phyloP scores from a whole-genome alignment of 169 alveolate species.

The Babesia sp. region DNA sequence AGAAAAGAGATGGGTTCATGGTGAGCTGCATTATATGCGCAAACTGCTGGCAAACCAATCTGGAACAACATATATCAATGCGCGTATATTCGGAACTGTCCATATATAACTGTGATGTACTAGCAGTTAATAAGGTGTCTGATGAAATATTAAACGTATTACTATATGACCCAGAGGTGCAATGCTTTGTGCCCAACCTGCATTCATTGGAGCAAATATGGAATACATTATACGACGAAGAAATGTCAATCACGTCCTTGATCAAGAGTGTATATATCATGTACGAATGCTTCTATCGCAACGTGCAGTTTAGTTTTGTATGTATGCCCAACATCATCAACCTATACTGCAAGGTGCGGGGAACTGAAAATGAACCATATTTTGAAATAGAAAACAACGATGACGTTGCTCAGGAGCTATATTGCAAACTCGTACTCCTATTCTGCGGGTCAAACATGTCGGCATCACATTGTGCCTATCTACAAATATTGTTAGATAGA shows the following conservation, averaged over 20 bases:
- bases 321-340: conserved; percentile 18
- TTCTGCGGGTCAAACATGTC: conserved; percentile 35
- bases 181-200: conserved; percentile 52
- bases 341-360: not conserved
- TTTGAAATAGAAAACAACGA: not conserved
- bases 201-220: conserved; percentile 25
- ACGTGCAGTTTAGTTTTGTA: conserved; percentile 34
- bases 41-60: conserved; percentile 38
- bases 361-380: not conserved
- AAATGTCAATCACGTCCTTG: conserved; percentile 32
- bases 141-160: conserved; percentile 48
- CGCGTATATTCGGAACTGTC: conserved; percentile 28
- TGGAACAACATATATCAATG: conserved; percentile 38
- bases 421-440: conserved; percentile 23
- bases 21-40: conserved; percentile 38
- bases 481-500: conserved; percentile 37
- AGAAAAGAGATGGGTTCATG: conserved; percentile 11
- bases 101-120: conserved; percentile 39
- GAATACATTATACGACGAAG: conserved; percentile 35
- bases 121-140: conserved; percentile 25
- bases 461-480: conserved; percentile 42
- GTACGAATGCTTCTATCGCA: conserved; percentile 42
- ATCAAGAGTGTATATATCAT: conserved; percentile 37
- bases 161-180: conserved; percentile 39
- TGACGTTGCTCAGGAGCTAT: not conserved